Conservation (phyloP, 176 grass and related monocot genomes). For the Avena insularis region DNA sequence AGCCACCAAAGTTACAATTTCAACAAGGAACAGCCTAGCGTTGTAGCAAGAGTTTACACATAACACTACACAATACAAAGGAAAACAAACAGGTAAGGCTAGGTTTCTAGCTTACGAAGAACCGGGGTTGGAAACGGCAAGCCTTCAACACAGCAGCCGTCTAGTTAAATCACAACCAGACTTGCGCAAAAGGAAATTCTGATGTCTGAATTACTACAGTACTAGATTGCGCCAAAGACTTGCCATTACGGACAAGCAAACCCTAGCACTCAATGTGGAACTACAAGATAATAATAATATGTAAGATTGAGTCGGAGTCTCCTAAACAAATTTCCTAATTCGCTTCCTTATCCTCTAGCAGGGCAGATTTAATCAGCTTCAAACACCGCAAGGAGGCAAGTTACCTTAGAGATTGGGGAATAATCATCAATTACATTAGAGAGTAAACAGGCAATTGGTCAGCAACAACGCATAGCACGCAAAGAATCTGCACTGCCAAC, state of each 20-base stretch:
- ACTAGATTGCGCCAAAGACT: not conserved
- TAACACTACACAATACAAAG: not conserved
- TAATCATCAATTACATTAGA: not conserved
- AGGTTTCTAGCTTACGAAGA: not conserved
- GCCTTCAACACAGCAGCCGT: not conserved
- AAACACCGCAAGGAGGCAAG: not conserved
- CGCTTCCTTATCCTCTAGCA: not conserved
- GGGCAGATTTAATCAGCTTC: not conserved
- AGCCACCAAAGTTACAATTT: not conserved
- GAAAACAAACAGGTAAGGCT: not conserved
- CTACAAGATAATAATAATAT: not conserved
- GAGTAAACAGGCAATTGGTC: not conserved
- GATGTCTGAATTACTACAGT: not conserved
- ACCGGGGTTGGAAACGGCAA: not conserved
- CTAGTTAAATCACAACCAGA: not conserved
- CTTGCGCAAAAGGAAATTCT: not conserved
- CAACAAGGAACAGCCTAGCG: not conserved
- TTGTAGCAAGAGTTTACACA: not conserved
- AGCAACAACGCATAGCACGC: not conserved
- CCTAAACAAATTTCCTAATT: not conserved
- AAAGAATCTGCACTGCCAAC: not conserved
- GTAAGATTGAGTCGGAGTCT: not conserved
- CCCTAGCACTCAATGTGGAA: not conserved
- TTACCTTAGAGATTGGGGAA: not conserved
- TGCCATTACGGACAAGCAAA: not conserved